Evolutionary conservation across 176 grass and related monocot species (phyloP), one percentile per base, ranked within the genome.

Genomic region (Triticum dicoccoides): DNA sequence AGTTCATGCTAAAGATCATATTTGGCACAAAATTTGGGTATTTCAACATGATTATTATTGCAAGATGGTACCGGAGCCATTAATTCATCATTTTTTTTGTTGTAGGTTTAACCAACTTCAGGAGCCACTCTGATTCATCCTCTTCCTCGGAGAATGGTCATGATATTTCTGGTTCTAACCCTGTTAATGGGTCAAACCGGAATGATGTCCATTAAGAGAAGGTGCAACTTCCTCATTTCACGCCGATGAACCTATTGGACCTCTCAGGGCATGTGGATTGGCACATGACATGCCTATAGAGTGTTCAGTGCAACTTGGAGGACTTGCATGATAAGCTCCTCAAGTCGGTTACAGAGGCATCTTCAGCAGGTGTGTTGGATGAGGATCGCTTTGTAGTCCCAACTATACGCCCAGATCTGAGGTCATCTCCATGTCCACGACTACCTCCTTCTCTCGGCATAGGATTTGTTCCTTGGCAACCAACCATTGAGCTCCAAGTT

Each of bases 291-390:
- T 80, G 74, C 73, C 78, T 98, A 80, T 69, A 73, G 12, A 84
- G 70, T 61, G 80, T 90, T 79, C 82, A 94, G 58, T 91, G 77
- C 52, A 86, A 92, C 27, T 11, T 90, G 15, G 88, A 89, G 51
- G 85, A 34, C 66, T 10, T 87, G 65, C 77, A 88, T 79, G 68
- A 83, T 85, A 81, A 78, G 58, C 67, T 92, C n/a, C 21, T 64
- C 51, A 24, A 84, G 44, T 79, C 81, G 49, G 30, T 82, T 63
- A 13, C 56, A 52, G 27, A 84, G 80, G 51, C 45, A 61, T 84
- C 4, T 66, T 85, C 52, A 9, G 54, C 84, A 76, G n/a, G 66
- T 44, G 11, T 45, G 18, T 5, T 84, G 37, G 76, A 89, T 49
- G 80, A 84, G 54, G 33, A 89, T 56, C 84, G 69, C 62, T 76